Percentiles rank a stretch among this genome's conserved stretches.
Conservation (phyloP, 495 filamentous ascomycete species). For the Talaromyces trachyspermus region DNA sequence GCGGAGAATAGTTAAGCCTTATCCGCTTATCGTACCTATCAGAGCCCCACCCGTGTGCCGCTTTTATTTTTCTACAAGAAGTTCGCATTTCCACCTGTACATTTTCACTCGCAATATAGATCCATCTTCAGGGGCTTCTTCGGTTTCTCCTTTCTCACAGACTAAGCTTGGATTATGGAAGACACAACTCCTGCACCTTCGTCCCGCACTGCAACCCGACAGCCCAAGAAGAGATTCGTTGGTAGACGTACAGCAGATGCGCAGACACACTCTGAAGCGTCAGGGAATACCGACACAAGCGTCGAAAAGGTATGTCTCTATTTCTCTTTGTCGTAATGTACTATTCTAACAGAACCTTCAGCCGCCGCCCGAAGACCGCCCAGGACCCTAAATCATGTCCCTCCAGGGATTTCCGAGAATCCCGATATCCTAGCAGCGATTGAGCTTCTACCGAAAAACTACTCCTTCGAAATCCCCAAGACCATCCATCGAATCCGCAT, state of each 20-base stretch:
- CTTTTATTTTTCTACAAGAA: neutral
- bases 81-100: too few species aligned
- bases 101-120: too few species aligned
- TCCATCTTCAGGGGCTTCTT: too few species aligned
- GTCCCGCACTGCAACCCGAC: slow-evolving; percentile 12
- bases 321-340: neutral
- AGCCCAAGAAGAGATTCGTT: slow-evolving; percentile 74
- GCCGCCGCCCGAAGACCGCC: slow-evolving; percentile 59
- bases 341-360: slow-evolving; percentile 14
- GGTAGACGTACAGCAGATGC: slow-evolving; percentile 58
- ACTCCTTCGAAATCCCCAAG: slow-evolving; percentile 97
- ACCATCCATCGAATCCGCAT: slow-evolving; percentile 90
- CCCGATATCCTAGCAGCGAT: slow-evolving; percentile 85
- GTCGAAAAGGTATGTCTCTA: slow-evolving; percentile 39
- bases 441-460: slow-evolving; percentile 80
- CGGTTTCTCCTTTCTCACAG: too few species aligned
- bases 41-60: too few species aligned
- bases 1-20: too few species aligned
- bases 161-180: slow-evolving; percentile 1
- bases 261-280: slow-evolving; percentile 35
- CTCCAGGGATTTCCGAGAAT: slow-evolving; percentile 77
- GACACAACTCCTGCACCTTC: neutral
- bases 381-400: slow-evolving; percentile 81
- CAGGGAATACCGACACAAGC: slow-evolving; percentile 34
- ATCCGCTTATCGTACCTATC: too few species aligned